A percentile compares a stretch with the other conserved stretches of the same genome.
phyloP scores from a whole-genome alignment of 1,139 yeast species.

The Yarrowia galli region DNA sequence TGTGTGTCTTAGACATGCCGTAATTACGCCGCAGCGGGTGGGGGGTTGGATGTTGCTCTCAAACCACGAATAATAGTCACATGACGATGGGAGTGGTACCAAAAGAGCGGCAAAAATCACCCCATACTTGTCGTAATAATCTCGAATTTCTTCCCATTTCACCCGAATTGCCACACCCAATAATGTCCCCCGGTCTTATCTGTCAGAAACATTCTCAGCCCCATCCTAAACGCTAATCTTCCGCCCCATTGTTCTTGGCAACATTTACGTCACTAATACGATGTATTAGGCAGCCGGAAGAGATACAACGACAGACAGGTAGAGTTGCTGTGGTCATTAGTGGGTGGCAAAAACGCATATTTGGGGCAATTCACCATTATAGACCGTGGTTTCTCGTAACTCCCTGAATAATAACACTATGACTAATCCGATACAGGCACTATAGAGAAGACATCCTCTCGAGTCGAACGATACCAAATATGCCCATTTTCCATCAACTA shows the following conservation, averaged over 20 bases:
- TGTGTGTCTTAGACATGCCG: background rate
- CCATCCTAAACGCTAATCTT: constrained; percentile 27
- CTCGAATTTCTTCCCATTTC: background rate
- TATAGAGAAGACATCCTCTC: background rate
- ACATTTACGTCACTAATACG: background rate
- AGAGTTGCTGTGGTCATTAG: background rate
- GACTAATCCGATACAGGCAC: too few species aligned
- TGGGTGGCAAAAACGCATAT: too few species aligned
- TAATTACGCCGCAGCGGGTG: too few species aligned
- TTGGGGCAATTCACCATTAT: too few species aligned
- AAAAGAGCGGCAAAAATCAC: background rate
- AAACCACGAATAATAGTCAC: too few species aligned
- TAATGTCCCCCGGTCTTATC: background rate
- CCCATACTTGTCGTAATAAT: background rate
- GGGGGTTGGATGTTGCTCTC: too few species aligned
- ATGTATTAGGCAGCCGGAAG: background rate
- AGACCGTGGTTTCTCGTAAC: too few species aligned
- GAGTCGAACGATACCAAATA: background rate
- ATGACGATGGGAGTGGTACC: background rate
- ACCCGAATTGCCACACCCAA: background rate
- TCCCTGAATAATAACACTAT: too few species aligned
- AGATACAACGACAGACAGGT: background rate
- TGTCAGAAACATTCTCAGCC: background rate
- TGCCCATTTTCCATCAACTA: background rate
- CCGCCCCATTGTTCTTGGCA: constrained; percentile 13